Percentiles rank a stretch among this genome's conserved stretches.
phyloP scores from a whole-genome alignment of 257 asterid species.

The Craterostigma plantagineum region DNA sequence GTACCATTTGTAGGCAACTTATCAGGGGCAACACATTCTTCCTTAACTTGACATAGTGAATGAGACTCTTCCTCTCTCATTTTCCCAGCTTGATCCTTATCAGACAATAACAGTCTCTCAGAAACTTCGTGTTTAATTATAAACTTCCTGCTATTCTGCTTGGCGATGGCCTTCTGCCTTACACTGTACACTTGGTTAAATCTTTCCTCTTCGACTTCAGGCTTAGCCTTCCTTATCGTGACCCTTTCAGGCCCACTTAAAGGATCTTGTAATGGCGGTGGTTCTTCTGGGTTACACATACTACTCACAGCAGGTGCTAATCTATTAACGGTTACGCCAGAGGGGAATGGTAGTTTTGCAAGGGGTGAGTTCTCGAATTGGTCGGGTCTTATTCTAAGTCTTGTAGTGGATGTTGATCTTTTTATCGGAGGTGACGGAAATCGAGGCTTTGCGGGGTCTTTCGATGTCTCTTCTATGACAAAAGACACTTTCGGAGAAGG shows the following conservation, averaged over 20 bases:
- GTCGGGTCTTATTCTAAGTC: conserved; percentile 33
- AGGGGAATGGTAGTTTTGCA: conserved; percentile 45
- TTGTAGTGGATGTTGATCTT: conserved; percentile 63
- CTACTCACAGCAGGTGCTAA: conserved; percentile 17
- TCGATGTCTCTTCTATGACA: conserved; percentile 30
- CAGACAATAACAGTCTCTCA: conserved; percentile 18
- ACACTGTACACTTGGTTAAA: conserved; percentile 46
- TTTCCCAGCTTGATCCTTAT: conserved; percentile 15
- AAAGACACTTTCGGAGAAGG: conserved; percentile 26
- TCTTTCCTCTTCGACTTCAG: conserved; percentile 54
- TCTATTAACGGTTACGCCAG: conserved; percentile 40
- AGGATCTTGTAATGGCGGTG: conserved; percentile 31
- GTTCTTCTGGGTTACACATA: conserved; percentile 18
- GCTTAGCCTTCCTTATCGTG: conserved; percentile 23
- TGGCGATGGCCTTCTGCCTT: conserved; percentile 49
- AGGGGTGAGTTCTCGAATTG: conserved; percentile 36
- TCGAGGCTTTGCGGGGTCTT: conserved; percentile 23
- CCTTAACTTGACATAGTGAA: conserved; percentile 24
- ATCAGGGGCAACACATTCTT: conserved; percentile 19
- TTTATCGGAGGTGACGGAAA: conserved; percentile 74
- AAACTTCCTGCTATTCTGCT: conserved; percentile 36
- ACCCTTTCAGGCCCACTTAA: conserved; percentile 36
- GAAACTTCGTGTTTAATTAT: conserved; percentile 27
- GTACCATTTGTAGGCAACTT: conserved; percentile 18
- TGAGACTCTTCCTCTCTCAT: conserved; percentile 32